Evolutionary conservation across 1,139 yeast genomes (phyloP), one percentile per base, ranked within the genome.

Genomic region (Suhomyces atakaporum): DNA sequence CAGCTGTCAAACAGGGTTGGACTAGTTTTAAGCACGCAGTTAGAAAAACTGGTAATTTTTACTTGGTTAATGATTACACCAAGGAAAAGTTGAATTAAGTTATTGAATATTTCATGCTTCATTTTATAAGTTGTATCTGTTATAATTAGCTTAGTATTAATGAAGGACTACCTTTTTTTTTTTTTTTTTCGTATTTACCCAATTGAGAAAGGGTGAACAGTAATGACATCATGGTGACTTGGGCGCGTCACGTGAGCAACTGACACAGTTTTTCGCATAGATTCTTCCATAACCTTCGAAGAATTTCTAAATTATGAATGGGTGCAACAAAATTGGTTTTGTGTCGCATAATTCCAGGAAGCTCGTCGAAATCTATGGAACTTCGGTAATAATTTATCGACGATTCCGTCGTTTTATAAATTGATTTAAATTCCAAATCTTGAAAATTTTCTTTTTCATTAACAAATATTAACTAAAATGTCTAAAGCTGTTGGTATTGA

Each of bases 401-500:
- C 44, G 40, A 27, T 29, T 38, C 38, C 42, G 35, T 26, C 12
- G 24, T 27, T 36, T 37, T 20, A 24, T 29, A 32, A 39, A 39
- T 19, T 28, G 31, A 31, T 21, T 18, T 28, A 27, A 36, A 36
- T 18, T 22, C 36, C 36, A 16, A 14, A 10, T 10, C 7, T 24
- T 24, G 19, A 27, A 29, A 27, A 18, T 31, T 42, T 39, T 40
- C 35, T 38, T 35, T 33, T 24, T 30, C 29, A 35, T 31, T 33
- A 37, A 36, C n/a, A n/a, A n/a, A 32, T 35, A 18, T 18, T 34
- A 31, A 34, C 31, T 37, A 49, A 33, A 38, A 77, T 77, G 84
- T 68, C 81, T 38, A 78, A 75, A 65, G 88, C 89, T 65, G 78
- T 83, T 54, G 90, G 90, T 67, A 83, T 83, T 68, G 90, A 83